A percentile compares a stretch with the other conserved stretches of the same genome.
Evolutionary conservation across 1,139 yeast genomes (phyloP).

Genomic region (Pichia sp.): DNA sequence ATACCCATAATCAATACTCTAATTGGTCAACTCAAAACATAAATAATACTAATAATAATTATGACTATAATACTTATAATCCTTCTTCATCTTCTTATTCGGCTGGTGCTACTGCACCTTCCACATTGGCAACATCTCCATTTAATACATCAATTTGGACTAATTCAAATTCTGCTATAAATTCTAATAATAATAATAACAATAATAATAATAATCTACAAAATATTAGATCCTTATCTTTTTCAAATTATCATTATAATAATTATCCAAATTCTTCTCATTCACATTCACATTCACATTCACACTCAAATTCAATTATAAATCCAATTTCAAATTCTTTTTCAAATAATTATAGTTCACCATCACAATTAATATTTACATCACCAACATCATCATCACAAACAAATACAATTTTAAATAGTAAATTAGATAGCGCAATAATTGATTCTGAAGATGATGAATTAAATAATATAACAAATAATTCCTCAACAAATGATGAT

Average conservation of each 20-base stretch:
- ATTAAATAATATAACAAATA: neutral
- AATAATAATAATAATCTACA: neutral
- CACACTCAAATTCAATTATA: neutral
- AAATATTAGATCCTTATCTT: slow-evolving; percentile 4
- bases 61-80: neutral
- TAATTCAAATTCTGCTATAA: slow-evolving; percentile 3
- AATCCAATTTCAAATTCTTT: slow-evolving; percentile 1
- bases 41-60: neutral
- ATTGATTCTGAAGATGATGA: slow-evolving; percentile 21
- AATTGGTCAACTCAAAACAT: too few relatives aligned
- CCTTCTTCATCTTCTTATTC: neutral
- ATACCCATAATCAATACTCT: too few relatives aligned
- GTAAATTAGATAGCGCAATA: slow-evolving; percentile 14
- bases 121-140: slow-evolving; percentile 11
- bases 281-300: neutral
- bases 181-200: neutral
- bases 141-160: slow-evolving; percentile 10
- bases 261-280: too few relatives aligned
- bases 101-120: neutral
- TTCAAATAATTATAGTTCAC: neutral
- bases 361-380: slow-evolving; percentile 5
- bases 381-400: slow-evolving; percentile 1
- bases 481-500: slow-evolving; percentile 11
- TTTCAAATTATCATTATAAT: neutral
- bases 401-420: neutral